These are phyloP conservation scores for Trypanosoma mega DNA, from an alignment of 208 protist genomes.

Conservation along the genomic window DNA sequence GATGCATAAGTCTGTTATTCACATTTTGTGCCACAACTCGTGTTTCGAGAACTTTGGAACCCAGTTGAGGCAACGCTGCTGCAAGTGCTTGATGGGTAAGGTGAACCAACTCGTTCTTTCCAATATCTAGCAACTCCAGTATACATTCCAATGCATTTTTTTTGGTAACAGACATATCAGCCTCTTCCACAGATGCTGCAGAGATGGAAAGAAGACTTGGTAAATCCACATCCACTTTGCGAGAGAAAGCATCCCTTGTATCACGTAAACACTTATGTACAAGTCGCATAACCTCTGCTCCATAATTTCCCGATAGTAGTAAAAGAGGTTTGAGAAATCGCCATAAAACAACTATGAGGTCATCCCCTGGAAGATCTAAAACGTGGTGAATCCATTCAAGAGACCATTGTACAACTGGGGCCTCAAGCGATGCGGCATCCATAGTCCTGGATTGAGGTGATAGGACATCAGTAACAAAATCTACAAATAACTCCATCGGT, in stretches of 20 bases:
- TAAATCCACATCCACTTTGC: conserved; percentile 18
- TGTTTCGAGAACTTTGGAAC: conserved; percentile 28
- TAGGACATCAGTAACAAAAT: conserved; percentile 44
- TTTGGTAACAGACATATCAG: conserved; percentile 10
- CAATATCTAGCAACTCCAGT: conserved; percentile 26
- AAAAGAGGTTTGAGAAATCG: conserved; percentile 44
- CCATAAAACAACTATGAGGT: conserved; percentile 41
- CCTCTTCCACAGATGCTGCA: conserved; percentile 22
- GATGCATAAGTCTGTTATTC: conserved; percentile 30
- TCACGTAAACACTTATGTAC: conserved; percentile 28
- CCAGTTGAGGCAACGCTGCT: conserved; percentile 24
- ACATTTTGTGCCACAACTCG: conserved; percentile 33
- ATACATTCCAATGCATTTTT: conserved; percentile 29
- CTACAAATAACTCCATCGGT: conserved; percentile 39
- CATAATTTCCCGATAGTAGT: conserved; percentile 32
- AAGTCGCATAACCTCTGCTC: conserved; percentile 10
- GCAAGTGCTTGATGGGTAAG: conserved; percentile 14
- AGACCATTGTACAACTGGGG: conserved; percentile 36
- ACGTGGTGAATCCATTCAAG: conserved; percentile 63
- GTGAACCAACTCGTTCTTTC: conserved; percentile 15
- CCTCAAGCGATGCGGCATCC: conserved; percentile 10
- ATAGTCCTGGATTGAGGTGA: conserved; percentile 22
- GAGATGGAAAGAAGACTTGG: conserved; percentile 23
- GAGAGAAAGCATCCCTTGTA: conserved; percentile 20
- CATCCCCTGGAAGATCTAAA: conserved; percentile 44